Percentiles rank a stretch among this genome's conserved stretches.
Conservation (phyloP, 169 alveolate genomes). For the Plasmodium cynomolgi region DNA sequence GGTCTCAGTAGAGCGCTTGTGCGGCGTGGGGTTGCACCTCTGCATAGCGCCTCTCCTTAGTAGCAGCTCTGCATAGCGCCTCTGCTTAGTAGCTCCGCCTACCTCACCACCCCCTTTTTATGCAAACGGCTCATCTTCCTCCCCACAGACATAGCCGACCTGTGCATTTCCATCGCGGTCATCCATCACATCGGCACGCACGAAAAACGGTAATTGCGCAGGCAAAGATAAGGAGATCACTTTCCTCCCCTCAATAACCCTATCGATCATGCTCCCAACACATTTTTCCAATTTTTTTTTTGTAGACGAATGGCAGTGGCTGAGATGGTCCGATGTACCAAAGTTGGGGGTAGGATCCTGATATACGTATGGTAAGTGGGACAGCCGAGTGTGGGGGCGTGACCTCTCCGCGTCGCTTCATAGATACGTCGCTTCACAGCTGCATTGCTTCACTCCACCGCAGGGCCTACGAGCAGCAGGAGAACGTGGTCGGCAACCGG, state of each 20-base stretch:
- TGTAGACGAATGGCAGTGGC: conserved; percentile 23
- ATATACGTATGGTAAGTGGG: conserved; percentile 91
- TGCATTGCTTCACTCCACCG: neutral
- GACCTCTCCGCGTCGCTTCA: neutral
- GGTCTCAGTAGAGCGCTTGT: neutral
- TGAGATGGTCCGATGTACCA: conserved; percentile 90
- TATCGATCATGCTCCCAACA: neutral
- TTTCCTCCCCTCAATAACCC: neutral
- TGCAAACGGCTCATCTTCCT: neutral
- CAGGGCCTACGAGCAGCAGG: conserved; percentile 87
- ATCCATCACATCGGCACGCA: conserved; percentile 94
- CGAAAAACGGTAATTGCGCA: conserved; percentile 82
- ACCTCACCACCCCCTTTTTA: neutral
- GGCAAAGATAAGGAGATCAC: neutral
- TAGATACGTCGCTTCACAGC: conserved; percentile 68
- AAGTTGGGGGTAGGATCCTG: conserved; percentile 87
- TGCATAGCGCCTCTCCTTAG: conserved; percentile 79
- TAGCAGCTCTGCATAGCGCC: neutral
- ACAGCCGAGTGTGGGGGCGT: neutral
- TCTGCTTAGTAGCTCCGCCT: conserved; percentile 62
- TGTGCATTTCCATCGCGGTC: conserved; percentile 94
- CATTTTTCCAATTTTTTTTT: neutral
- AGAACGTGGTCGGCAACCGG: conserved; percentile 85
- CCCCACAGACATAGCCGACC: conserved; percentile 87
- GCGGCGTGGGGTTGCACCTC: conserved; percentile 37